Percentiles rank a stretch among this genome's conserved stretches.
Conservation (phyloP, 768 basidiomycete species). For the Boletus pseudopeckii region DNA sequence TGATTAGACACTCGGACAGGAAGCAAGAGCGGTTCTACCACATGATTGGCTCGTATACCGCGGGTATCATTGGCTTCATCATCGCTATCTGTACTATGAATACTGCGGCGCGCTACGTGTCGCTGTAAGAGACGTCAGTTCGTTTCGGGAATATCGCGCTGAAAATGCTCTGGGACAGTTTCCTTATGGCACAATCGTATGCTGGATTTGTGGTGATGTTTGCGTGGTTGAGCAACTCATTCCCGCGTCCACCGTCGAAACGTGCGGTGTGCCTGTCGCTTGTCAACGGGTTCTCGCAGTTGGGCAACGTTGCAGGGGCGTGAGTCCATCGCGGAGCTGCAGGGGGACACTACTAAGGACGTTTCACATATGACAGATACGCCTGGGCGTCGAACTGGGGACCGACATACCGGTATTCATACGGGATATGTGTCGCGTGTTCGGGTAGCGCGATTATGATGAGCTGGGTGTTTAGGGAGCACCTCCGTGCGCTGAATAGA, state of each 20-base stretch:
- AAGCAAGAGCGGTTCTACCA: constrained; percentile 71
- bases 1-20: constrained; percentile 62
- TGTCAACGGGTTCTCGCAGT: constrained; percentile 77
- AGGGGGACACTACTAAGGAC: not conserved
- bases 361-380: constrained; percentile 39
- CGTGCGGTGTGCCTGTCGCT: constrained; percentile 80
- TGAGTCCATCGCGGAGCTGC: constrained; percentile 38
- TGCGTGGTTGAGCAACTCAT: constrained; percentile 51
- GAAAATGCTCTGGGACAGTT: constrained; percentile 38
- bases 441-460: constrained; percentile 50
- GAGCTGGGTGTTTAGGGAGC: constrained; percentile 44
- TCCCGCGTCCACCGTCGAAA: constrained; percentile 79
- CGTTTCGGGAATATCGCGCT: constrained; percentile 2
- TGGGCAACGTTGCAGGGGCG: constrained; percentile 83
- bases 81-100: constrained; percentile 66
- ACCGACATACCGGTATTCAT: constrained; percentile 67
- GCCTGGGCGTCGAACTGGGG: constrained; percentile 70
- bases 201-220: constrained; percentile 65
- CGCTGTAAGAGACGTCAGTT: constrained; percentile 43
- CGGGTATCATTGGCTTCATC: constrained; percentile 67
- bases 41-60: constrained; percentile 46
- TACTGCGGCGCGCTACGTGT: constrained; percentile 58
- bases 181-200: constrained; percentile 74
- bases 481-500: constrained; percentile 42
- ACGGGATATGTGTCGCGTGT: constrained; percentile 66